These are phyloP conservation scores for Rhynchospora tenuis DNA, from an alignment of 176 grass and related monocot genomes.

Conservation along the genomic window DNA sequence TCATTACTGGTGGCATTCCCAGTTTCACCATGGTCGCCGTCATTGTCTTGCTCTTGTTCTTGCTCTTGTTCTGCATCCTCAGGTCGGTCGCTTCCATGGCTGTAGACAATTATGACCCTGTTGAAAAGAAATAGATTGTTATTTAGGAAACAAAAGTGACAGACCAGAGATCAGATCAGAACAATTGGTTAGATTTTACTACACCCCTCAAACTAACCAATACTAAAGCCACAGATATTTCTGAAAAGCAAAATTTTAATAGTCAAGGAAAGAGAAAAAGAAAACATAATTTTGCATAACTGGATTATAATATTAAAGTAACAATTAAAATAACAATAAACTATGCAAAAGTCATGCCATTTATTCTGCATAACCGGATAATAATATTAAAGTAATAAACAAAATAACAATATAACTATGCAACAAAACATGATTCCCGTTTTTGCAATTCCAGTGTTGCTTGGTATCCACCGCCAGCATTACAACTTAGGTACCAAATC, in stretches of 20 bases:
- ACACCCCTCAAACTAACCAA: neutral
- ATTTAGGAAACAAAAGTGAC: neutral
- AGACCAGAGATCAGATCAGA: neutral
- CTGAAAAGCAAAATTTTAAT: neutral
- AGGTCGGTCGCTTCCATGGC: neutral
- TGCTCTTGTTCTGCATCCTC: slow-evolving; percentile 12
- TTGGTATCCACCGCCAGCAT: neutral
- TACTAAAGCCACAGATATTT: neutral
- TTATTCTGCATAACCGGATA: neutral
- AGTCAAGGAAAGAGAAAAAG: neutral
- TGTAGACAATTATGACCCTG: slow-evolving; percentile 22
- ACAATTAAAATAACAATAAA: neutral
- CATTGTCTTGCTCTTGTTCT: slow-evolving; percentile 33
- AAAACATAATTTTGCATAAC: neutral
- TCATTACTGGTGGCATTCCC: slow-evolving; percentile 22
- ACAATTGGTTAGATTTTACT: neutral
- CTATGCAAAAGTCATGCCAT: too few species aligned
- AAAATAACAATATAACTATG: neutral
- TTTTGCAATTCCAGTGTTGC: neutral
- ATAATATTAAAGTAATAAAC: neutral
- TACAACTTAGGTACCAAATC: neutral
- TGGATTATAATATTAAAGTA: neutral
- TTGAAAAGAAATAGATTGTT: neutral
- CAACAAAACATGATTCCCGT: neutral
- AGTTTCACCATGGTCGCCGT: slow-evolving; percentile 25